Evolutionary conservation across 2,329 filamentous ascomycete species (phyloP).

Genomic region (Byssothecium circinans): DNA sequence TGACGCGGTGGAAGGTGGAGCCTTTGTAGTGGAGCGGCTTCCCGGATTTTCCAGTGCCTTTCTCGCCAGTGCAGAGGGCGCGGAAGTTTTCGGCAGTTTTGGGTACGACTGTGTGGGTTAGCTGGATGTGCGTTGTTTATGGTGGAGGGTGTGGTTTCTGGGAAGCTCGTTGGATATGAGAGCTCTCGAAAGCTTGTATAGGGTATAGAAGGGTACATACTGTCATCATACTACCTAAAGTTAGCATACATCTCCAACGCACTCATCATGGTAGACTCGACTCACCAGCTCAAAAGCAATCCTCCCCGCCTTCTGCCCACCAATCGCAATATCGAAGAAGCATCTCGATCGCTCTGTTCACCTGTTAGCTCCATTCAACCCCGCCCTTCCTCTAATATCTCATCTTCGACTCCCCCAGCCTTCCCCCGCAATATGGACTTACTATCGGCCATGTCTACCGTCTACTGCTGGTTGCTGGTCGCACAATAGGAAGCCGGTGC

Average conservation of each 20-base stretch:
- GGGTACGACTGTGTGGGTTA: constrained; percentile 64
- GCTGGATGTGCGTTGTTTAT: constrained; percentile 8
- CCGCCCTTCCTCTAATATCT: background rate
- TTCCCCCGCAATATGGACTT: constrained; percentile 9
- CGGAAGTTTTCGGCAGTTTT: constrained; percentile 98
- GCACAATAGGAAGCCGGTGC: too few species aligned
- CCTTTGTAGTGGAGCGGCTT: constrained; percentile 92
- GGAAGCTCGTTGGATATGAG: background rate
- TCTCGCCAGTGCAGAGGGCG: constrained; percentile 90
- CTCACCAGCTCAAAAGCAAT: constrained; percentile 82
- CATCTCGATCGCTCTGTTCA: constrained; percentile 70
- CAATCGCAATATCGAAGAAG: constrained; percentile 91
- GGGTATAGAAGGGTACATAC: constrained; percentile 15
- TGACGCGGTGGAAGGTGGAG: constrained; percentile 90
- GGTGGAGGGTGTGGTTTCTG: background rate
- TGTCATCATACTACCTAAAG: constrained; percentile 46
- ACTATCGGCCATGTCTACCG: constrained; percentile 32
- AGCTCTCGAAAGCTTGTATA: background rate
- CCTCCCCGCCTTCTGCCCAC: constrained; percentile 70
- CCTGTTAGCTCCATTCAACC: constrained; percentile 7
- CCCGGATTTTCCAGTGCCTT: constrained; percentile 77
- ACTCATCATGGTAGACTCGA: constrained; percentile 9
- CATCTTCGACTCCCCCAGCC: background rate
- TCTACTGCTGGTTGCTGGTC: background rate
- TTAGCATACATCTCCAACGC: constrained; percentile 11